These are phyloP conservation scores for Metarhizium sp. DNA, from an alignment of 2,329 filamentous ascomycete genomes.

Conservation along the genomic window DNA sequence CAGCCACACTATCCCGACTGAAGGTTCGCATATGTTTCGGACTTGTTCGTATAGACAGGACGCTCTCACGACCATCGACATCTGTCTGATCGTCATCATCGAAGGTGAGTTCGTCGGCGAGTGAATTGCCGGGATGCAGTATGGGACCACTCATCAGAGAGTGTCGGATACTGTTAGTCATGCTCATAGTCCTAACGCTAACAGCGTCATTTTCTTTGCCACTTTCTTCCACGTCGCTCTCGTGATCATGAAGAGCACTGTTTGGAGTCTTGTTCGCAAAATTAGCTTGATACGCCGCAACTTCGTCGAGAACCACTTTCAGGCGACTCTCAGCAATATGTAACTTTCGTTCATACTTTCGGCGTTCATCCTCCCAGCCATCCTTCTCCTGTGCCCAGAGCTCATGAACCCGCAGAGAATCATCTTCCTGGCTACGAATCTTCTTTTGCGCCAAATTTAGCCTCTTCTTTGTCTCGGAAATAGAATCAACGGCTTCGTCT, in stretches of 20 bases:
- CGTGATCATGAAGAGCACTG: conserved; percentile 26
- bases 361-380: conserved; percentile 73
- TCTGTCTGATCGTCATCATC: conserved; percentile 66
- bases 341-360: conserved; percentile 72
- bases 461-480: conserved; percentile 63
- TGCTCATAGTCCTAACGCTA: conserved; percentile 64
- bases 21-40: conserved; percentile 40
- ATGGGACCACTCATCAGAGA: conserved; percentile 53
- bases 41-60: conserved; percentile 37
- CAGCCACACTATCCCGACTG: conserved; percentile 47
- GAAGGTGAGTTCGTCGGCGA: conserved; percentile 87
- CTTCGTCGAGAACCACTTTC: conserved; percentile 76
- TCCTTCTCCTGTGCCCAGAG: conserved; percentile 81
- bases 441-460: conserved; percentile 73
- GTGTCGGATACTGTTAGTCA: conserved; percentile 63
- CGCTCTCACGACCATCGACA: conserved; percentile 58
- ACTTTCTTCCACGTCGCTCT: conserved; percentile 52
- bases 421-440: conserved; percentile 70
- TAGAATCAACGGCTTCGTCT: conserved; percentile 69
- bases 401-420: conserved; percentile 66
- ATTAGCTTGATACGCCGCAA: conserved; percentile 58
- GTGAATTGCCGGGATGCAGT: conserved; percentile 59
- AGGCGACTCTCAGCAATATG: conserved; percentile 85
- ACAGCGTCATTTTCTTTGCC: conserved; percentile 59
- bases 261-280: conserved; percentile 33